These are phyloP conservation scores for Rosa rugosa DNA, from an alignment of 306 rosid genomes.

Conservation along the genomic window DNA sequence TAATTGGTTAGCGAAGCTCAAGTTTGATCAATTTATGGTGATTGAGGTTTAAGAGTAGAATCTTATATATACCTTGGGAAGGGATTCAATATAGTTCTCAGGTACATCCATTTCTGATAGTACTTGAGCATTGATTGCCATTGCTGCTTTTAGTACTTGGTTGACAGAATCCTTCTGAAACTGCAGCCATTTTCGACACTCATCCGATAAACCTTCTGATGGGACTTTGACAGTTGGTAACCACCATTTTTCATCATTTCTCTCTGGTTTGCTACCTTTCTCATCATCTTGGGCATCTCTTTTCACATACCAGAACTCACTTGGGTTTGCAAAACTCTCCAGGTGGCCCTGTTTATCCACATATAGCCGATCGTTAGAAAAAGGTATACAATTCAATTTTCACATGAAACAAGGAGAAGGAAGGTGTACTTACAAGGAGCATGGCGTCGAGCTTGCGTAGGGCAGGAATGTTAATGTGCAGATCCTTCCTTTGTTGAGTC, in stretches of 20 bases:
- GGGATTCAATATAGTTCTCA: slow-evolving; percentile 83
- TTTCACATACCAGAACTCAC: slow-evolving; percentile 82
- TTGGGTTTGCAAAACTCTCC: slow-evolving; percentile 58
- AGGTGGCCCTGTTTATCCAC: slow-evolving; percentile 51
- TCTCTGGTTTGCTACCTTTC: slow-evolving; percentile 28
- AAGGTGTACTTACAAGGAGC: slow-evolving; percentile 66
- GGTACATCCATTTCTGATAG: slow-evolving; percentile 80
- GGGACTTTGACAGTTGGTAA: slow-evolving; percentile 72
- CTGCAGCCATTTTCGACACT: slow-evolving; percentile 60
- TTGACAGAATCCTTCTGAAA: slow-evolving; percentile 65
- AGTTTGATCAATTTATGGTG: not conserved
- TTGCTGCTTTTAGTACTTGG: slow-evolving; percentile 91
- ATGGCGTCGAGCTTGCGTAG: slow-evolving; percentile 81
- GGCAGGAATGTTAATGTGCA: slow-evolving; percentile 80
- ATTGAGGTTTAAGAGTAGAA: not conserved
- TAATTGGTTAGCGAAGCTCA: not conserved
- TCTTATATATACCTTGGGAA: slow-evolving; percentile 64
- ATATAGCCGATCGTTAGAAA: slow-evolving; percentile 23
- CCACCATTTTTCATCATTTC: slow-evolving; percentile 91
- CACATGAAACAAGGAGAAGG: not conserved
- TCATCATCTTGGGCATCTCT: slow-evolving; percentile 49
- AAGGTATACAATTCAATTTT: not conserved
- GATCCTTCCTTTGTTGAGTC: slow-evolving; percentile 81
- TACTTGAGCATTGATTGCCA: slow-evolving; percentile 92
- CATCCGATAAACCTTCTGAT: slow-evolving; percentile 63